Percentiles rank a stretch among this genome's conserved stretches.
Conservation (phyloP, 148 eudicot species). For the Chenopodium berlandieri region DNA sequence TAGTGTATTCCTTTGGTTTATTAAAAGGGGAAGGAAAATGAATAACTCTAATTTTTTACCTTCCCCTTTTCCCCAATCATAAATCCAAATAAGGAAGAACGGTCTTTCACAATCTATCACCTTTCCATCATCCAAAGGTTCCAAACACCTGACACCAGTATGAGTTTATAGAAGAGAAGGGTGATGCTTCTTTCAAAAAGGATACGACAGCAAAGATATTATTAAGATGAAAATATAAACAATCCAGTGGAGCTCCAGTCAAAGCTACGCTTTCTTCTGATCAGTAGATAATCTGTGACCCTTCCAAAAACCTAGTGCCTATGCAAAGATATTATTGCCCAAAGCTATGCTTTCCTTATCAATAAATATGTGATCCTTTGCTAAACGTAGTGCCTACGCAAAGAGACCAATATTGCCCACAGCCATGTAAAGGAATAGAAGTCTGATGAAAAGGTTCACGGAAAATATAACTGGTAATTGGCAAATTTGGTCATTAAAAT, state of each 20-base stretch:
- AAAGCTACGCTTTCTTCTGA: background rate
- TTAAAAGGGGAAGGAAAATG: background rate
- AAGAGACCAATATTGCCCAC: background rate
- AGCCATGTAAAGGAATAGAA: background rate
- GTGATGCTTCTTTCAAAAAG: background rate
- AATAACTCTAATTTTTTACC: background rate
- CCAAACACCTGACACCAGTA: background rate
- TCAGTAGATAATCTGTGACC: background rate
- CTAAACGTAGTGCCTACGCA: background rate
- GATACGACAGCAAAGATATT: background rate
- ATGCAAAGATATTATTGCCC: background rate
- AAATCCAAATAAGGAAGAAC: background rate
- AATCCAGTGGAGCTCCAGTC: background rate
- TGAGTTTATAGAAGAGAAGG: background rate
- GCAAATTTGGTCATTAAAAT: background rate
- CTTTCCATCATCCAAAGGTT: background rate
- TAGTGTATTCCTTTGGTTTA: background rate
- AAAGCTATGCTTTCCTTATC: background rate
- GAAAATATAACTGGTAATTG: background rate
- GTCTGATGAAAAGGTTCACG: background rate
- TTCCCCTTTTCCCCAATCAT: background rate
- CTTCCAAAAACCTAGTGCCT: background rate
- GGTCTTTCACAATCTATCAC: background rate
- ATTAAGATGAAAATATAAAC: background rate
- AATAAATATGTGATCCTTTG: background rate